A percentile compares a stretch with the other conserved stretches of the same genome.
Conservation (phyloP, 805 yeast species). For the Monosporozyma aerobia region DNA sequence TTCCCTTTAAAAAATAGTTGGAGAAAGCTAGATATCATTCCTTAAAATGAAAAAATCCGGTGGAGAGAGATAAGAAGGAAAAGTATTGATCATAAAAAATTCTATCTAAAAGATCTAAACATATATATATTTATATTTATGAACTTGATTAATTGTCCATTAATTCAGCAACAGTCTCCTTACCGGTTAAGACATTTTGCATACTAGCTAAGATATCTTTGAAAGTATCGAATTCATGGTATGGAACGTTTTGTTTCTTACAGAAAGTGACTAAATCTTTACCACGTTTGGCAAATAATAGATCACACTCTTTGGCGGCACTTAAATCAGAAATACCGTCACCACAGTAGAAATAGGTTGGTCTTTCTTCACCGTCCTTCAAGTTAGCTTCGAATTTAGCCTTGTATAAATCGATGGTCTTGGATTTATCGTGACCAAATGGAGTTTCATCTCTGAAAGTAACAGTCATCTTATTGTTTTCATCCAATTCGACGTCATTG, state of each 20-base stretch:
- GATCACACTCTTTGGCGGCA: conserved; percentile 92
- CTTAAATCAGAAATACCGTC: conserved; percentile 94
- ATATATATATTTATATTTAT: background rate
- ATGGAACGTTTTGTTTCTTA: conserved; percentile 69
- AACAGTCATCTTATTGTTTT: conserved; percentile 68
- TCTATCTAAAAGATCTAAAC: background rate
- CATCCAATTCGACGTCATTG: conserved; percentile 56
- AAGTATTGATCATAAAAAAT: background rate
- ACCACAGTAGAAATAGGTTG: conserved; percentile 83
- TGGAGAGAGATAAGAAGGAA: background rate
- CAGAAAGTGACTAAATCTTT: conserved; percentile 84
- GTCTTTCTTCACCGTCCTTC: conserved; percentile 35
- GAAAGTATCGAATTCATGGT: conserved; percentile 71
- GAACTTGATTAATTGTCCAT: conserved; percentile 21
- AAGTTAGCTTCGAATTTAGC: conserved; percentile 23
- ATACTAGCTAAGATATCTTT: conserved; percentile 61
- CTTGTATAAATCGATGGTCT: conserved; percentile 50
- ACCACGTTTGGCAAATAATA: conserved; percentile 88
- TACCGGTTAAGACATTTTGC: conserved; percentile 39
- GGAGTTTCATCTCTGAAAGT: conserved; percentile 75
- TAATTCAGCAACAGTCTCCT: conserved; percentile 24
- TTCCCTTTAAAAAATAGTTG: background rate
- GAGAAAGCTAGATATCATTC: background rate
- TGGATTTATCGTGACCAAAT: conserved; percentile 93
- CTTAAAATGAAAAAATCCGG: background rate